Evolutionary conservation across 2,329 filamentous ascomycete genomes (phyloP), one percentile per base, ranked within the genome.

Genomic region (Fusarium oxysporum): DNA sequence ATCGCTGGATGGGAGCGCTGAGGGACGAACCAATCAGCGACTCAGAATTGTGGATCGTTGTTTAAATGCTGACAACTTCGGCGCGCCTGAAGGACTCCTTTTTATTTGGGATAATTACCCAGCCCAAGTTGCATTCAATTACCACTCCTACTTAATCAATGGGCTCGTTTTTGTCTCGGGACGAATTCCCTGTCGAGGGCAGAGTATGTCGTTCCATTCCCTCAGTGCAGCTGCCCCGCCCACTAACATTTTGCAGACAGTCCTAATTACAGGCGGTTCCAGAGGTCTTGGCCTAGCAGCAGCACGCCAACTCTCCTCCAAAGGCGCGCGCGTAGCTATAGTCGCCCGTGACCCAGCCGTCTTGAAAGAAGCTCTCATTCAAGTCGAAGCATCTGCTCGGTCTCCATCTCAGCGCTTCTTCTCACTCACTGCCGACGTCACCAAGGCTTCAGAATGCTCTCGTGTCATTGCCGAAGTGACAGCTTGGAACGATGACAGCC

Each of bases 181-280:
- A 60, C 2, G 44, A 71, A 11, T 73, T 73, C 12, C 70, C 66
- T 7, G 70, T 68, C 4, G 66, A 57, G 7, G 44, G 66, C 0
- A 70, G 70, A 47, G 70, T 57, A 33, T 43, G 66, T 40, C 6
- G 2, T 4, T 4, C 1, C n/a, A 13, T n/a, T 4, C 12, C 47
- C 23, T 14, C 28, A 7, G 4, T 4, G 11, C 2, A 54, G 14
- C 19, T 12, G 10, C 4, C 2, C 28, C n/a, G n/a, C n/a, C n/a
- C 6, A 5, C 62, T 73, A 13, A 73, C 7, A 28, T 13, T 3
- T 7, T 1, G 3, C 19, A 73, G 70, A 73, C 70, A 14, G 25
- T 73, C 5, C 45, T 73, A 9, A 64, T 73, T 28, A 71, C 70
- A 8, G 70, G 70, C 3, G 70, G 70, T 16, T 73, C 70, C 9